Base-by-base conservation (phyloP, 2,329 filamentous ascomycete genomes). In the Penicillium crustosum region DNA sequence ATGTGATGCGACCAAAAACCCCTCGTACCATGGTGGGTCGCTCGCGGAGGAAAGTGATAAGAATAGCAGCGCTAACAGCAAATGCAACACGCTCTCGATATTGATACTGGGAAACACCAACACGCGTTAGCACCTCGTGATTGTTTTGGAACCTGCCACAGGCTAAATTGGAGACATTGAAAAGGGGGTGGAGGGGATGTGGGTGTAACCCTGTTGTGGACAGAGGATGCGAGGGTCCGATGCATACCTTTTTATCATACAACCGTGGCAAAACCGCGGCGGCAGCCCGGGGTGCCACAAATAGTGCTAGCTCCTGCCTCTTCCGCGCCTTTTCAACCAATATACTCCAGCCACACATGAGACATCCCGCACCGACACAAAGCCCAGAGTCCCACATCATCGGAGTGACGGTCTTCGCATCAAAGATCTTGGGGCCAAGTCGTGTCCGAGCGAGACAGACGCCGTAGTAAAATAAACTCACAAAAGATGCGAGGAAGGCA, bases 261-360 rank as follows among this genome's bases (percentile, higher is more conserved):
- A 83, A 80, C 59, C 91, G 79, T 7, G 91, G 91, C 17, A 95
- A 75, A 60, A 93, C 72, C 0, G 89, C 90, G 9, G 89, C 89
- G 61, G 90, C 78, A 15, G 91, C 91, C 61, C 90, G 82, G 0
- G 91, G 91, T 21, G 89, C 86, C 43, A 94, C 90, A 71, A 95
- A 95, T 39, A 94, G 80, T 9, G 88, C 85, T 69, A 95, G 83
- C 69, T 95, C 91, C 68, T 89, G 87, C 56, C 88, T 81, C 61
- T 89, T 83, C 45, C 80, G 79, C 6, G 81, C 66, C 68, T 73
- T 84, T 79, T 95, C 91, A 36, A 91, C 75, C 45, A 95, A 78
- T 45, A 94, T 86, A 74, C 90, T 93, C 87, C 89, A 91, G 3
- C 91, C 91, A 70, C 91, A 95, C 42, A 91, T 77, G 53, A 86